These are phyloP conservation scores for Fraxinus excelsior DNA, from an alignment of 257 asterid genomes.

Conservation along the genomic window DNA sequence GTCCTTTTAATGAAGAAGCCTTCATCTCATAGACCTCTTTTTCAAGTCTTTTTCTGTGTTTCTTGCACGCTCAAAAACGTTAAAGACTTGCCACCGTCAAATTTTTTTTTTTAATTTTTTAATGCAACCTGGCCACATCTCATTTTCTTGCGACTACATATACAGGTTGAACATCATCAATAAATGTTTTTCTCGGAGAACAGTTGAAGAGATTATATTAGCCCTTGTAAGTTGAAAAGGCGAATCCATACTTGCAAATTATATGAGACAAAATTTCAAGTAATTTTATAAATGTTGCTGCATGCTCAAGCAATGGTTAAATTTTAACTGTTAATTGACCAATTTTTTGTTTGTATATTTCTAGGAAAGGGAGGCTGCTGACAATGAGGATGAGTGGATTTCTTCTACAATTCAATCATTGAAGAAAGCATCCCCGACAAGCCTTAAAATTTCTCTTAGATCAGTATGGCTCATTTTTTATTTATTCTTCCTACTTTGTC, in stretches of 20 bases:
- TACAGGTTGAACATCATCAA: constrained; percentile 68
- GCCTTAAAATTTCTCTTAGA: constrained; percentile 89
- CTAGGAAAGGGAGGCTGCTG: constrained; percentile 59
- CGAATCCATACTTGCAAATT: neutral
- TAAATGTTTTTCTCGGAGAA: constrained; percentile 68
- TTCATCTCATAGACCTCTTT: neutral
- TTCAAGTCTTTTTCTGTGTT: neutral
- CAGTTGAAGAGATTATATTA: constrained; percentile 71
- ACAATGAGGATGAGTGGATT: constrained; percentile 66
- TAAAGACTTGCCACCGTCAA: neutral
- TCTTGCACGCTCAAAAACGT: neutral
- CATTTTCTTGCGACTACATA: constrained; percentile 2
- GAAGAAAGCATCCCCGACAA: constrained; percentile 82
- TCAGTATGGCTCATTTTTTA: constrained; percentile 48
- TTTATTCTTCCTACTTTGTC: no score
- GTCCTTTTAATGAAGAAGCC: neutral
- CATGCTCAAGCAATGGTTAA: neutral
- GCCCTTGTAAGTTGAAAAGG: constrained; percentile 57
- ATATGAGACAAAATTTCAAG: neutral
- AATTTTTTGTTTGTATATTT: constrained; percentile 17
- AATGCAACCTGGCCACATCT: neutral
- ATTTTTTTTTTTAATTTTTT: neutral
- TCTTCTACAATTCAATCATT: constrained; percentile 62
- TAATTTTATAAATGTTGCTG: constrained; percentile 9
- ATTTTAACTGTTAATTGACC: constrained; percentile 5